Base-by-base conservation (phyloP, 2,329 filamentous ascomycete genomes). In the Talaromyces pinophilus region DNA sequence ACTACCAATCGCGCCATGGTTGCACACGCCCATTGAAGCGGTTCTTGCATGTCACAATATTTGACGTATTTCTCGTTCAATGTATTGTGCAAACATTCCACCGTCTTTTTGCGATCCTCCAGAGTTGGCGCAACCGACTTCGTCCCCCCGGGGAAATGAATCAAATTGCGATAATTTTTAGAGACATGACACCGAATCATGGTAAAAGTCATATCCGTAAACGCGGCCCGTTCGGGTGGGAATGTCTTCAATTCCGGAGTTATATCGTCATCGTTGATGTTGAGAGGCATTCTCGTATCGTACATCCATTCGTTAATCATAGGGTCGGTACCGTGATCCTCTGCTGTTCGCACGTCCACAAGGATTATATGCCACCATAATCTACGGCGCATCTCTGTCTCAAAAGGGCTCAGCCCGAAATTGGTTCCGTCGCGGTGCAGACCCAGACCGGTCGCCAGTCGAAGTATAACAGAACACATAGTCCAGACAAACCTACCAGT, bases 1-100 rank as follows among this genome's bases (percentile, higher is more conserved):
- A 93, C 86, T 68, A 93, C 87, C 38, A 94, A 82, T 10, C 90
- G 86, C 2, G 87, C 85, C 28, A 92, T 83, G 33, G 90, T 90
- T 3, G 87, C 88, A 7, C 86, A 86, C 30, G 90, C 85, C 88
- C 89, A 92, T 69, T 88, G 88, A 1, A 92, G 78, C 0, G 85
- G 82, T 55, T 85, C 76, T 19, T 69, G 79, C 72, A 83, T 81
- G 65, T 85, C 77, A 62, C 83, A 83, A 65, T 87, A 80, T 44
- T 78, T 77, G 22, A 88, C 77, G 69, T 87, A 87, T 63, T 82
- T 83, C 46, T 82, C 76, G 70, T 88, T 84, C 15, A 88, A 78
- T n/a, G 80, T 81, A 38, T 82, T 79, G 66, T 85, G 85, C 38
- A 85, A 79, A 3, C 83, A 79, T 54, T 86, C 80, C 15, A 88